Conservation (phyloP, 176 grass and related monocot genomes). For the Eragrostis curvula region DNA sequence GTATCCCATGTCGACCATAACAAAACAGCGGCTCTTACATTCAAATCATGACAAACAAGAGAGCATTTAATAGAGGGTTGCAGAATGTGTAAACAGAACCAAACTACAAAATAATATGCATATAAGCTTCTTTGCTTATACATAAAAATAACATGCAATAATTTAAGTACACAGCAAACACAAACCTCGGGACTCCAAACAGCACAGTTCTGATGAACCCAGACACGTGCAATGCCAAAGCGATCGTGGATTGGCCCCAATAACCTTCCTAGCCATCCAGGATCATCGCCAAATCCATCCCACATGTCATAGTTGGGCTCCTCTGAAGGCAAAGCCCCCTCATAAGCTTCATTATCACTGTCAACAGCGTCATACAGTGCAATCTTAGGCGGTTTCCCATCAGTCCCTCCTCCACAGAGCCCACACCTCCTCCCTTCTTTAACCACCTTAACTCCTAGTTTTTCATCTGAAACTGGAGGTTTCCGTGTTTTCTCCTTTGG, state of each 20-base stretch:
- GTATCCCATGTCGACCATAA: slow-evolving; percentile 18
- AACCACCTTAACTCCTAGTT: slow-evolving; percentile 29
- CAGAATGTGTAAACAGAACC: slow-evolving; percentile 23
- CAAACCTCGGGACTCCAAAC: slow-evolving; percentile 96
- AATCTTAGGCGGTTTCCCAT: slow-evolving; percentile 84
- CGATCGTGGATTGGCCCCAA: slow-evolving; percentile 91
- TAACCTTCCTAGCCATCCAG: slow-evolving; percentile 87
- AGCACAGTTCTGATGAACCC: slow-evolving; percentile 99
- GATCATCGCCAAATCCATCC: slow-evolving; percentile 94
- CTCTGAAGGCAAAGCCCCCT: slow-evolving; percentile 84
- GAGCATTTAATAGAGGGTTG: not conserved
- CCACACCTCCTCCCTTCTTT: slow-evolving; percentile 92
- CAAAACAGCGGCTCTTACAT: slow-evolving; percentile 8
- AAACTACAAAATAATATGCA: slow-evolving; percentile 18
- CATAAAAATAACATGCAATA: not conserved
- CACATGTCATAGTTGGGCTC: slow-evolving; percentile 91
- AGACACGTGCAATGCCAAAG: slow-evolving; percentile 84
- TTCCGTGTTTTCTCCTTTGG: slow-evolving; percentile 43
- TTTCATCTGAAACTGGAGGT: slow-evolving; percentile 45
- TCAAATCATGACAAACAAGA: slow-evolving; percentile 11
- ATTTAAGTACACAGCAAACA: slow-evolving; percentile 24
- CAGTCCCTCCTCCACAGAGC: slow-evolving; percentile 88
- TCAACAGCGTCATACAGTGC: slow-evolving; percentile 73
- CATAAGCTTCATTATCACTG: slow-evolving; percentile 91
- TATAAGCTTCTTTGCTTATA: slow-evolving; percentile 1